phyloP scores from a whole-genome alignment of 2,329 filamentous ascomycete species.

The Alternaria burnsii region DNA sequence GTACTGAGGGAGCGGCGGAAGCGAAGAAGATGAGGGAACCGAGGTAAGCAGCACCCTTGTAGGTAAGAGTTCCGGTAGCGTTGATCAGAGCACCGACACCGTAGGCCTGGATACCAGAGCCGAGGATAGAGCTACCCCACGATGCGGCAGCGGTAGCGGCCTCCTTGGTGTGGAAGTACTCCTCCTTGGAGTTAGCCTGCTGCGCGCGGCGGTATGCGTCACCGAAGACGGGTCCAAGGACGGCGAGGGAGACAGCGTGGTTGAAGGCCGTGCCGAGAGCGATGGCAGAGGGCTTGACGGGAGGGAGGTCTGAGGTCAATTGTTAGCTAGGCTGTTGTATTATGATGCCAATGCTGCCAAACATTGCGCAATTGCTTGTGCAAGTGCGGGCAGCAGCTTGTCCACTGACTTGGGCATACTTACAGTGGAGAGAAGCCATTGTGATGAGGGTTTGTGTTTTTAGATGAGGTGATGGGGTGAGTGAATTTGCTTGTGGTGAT shows the following conservation, averaged over 20 bases:
- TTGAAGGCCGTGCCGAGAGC: constrained; percentile 96
- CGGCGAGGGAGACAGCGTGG: constrained; percentile 86
- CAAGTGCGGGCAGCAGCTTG: neutral
- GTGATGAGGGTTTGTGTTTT: constrained; percentile 42
- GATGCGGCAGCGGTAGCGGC: constrained; percentile 85
- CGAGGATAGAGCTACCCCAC: constrained; percentile 89
- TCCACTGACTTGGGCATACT: constrained; percentile 36
- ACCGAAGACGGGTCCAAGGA: constrained; percentile 89
- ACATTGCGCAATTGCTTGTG: constrained; percentile 21
- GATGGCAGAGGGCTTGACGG: constrained; percentile 98
- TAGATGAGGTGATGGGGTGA: constrained; percentile 24
- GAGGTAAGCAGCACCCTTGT: constrained; percentile 96
- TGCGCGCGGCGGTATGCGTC: constrained; percentile 94
- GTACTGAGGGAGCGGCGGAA: constrained; percentile 84
- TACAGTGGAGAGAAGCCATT: constrained; percentile 70
- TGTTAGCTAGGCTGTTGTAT: constrained; percentile 27
- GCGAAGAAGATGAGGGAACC: constrained; percentile 91
- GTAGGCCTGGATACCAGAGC: constrained; percentile 88
- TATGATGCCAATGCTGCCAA: constrained; percentile 15
- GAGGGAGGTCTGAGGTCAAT: constrained; percentile 66
- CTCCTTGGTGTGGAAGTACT: constrained; percentile 94
- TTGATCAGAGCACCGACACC: constrained; percentile 87
- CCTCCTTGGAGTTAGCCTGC: constrained; percentile 91
- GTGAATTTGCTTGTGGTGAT: constrained; percentile 23
- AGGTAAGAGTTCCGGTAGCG: constrained; percentile 91